These are phyloP conservation scores for Calocera cornea DNA, from an alignment of 768 basidiomycete species.

Conservation along the genomic window DNA sequence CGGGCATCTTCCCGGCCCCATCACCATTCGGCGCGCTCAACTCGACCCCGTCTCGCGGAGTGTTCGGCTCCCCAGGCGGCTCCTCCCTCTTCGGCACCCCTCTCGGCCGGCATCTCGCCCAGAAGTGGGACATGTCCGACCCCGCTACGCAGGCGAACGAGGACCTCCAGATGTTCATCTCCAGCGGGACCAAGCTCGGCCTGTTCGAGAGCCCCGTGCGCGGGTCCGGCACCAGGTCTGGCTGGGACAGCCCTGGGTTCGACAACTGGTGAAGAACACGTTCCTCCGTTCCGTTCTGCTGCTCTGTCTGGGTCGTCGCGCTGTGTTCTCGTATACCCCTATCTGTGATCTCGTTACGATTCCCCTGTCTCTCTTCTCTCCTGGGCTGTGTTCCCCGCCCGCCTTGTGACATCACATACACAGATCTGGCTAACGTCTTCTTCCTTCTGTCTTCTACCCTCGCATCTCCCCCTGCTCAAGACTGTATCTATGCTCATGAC, in stretches of 20 bases:
- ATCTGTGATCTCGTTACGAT: no score
- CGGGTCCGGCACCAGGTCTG: conserved; percentile 1
- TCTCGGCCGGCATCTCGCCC: not conserved
- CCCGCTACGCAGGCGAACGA: conserved; percentile 4
- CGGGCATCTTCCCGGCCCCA: not conserved
- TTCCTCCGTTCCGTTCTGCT: not conserved
- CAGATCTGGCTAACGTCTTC: not conserved
- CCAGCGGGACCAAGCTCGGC: not conserved
- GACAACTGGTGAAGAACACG: not conserved
- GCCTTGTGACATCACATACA: conserved; percentile 1
- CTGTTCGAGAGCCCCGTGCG: conserved; percentile 2
- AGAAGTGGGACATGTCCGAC: conserved; percentile 4
- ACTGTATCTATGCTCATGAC: conserved; percentile 5
- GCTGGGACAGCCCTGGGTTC: conserved; percentile 4
- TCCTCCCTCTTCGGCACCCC: conserved; percentile 2
- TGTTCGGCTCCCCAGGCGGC: not conserved
- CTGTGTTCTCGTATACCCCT: not conserved
- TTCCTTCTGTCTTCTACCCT: not conserved
- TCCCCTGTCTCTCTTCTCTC: no score
- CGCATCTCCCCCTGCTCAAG: not conserved
- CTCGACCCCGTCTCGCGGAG: not conserved
- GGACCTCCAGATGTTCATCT: conserved; percentile 1
- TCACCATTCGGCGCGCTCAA: not conserved
- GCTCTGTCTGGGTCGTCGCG: not conserved
- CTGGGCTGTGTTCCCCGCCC: not conserved